Evolutionary conservation across 2,329 filamentous ascomycete genomes (phyloP).

Genomic region (Diplodia mutila): DNA sequence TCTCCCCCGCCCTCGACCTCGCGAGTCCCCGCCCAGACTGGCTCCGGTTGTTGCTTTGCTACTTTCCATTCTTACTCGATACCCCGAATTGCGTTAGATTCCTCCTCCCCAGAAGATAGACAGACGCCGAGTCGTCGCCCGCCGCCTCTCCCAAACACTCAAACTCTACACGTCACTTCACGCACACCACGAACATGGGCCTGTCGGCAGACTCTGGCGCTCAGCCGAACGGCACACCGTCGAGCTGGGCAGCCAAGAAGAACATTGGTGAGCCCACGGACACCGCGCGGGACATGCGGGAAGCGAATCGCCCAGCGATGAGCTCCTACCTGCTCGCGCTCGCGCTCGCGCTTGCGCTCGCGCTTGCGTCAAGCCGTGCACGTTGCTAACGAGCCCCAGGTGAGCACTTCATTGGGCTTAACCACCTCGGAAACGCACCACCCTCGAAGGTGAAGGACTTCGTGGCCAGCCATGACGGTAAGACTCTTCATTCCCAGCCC

Average conservation of each 20-base stretch:
- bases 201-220: conserved; percentile 19
- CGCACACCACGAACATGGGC: conserved; percentile 7
- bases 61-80: background rate
- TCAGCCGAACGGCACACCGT: conserved; percentile 56
- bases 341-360: no score
- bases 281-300: no score
- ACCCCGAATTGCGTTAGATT: background rate
- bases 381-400: background rate
- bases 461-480: conserved; percentile 76
- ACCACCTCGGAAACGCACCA: conserved; percentile 78
- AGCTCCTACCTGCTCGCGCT: no score
- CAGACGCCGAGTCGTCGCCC: background rate
- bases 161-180: background rate
- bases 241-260: conserved; percentile 78
- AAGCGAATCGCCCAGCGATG: background rate
- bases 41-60: conserved; percentile 7
- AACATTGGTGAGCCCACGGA: conserved; percentile 60
- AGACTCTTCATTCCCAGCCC: background rate
- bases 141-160: background rate
- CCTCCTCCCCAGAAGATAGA: background rate
- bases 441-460: conserved; percentile 95
- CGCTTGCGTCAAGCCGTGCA: background rate
- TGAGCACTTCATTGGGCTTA: conserved; percentile 96
- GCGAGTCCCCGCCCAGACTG: background rate
- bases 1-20: background rate